Evolutionary conservation across 352 stramenopile genomes (phyloP).

Genomic region (Plasmopara halstedii): DNA sequence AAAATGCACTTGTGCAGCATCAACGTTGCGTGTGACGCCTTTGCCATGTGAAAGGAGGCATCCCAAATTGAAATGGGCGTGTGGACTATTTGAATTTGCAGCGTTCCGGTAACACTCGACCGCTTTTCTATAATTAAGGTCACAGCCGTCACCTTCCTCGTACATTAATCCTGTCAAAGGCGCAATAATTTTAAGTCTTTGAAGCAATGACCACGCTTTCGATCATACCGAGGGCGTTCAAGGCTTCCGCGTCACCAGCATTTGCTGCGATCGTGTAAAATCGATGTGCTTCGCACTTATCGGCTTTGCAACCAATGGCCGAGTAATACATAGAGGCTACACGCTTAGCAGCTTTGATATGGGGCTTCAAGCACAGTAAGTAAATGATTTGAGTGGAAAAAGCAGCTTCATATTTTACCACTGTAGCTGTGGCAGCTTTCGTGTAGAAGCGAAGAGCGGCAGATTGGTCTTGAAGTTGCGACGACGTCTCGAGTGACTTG

Average conservation of each 20-base stretch:
- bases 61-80: conserved; percentile 76
- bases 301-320: conserved; percentile 34
- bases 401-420: conserved; percentile 5
- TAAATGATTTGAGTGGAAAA: not conserved
- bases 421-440: conserved; percentile 35
- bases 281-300: conserved; percentile 43
- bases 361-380: conserved; percentile 13
- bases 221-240: conserved; percentile 58
- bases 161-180: conserved; percentile 37
- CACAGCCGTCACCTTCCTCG: conserved; percentile 69
- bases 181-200: not conserved
- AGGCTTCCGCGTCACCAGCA: conserved; percentile 40
- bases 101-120: conserved; percentile 48
- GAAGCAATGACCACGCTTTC: not conserved
- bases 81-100: conserved; percentile 32
- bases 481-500: conserved; percentile 47
- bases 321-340: conserved; percentile 59
- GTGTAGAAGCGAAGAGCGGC: conserved; percentile 53
- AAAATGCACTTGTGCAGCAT: conserved; percentile 58
- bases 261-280: conserved; percentile 53
- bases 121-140: conserved; percentile 52
- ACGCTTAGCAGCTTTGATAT: conserved; percentile 40
- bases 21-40: conserved; percentile 44
- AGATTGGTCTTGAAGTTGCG: conserved; percentile 35
- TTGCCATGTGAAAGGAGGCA: conserved; percentile 58